Percentiles rank a stretch among this genome's conserved stretches.
Conservation (phyloP, 768 basidiomycete species). For the Mycena leptocephala region DNA sequence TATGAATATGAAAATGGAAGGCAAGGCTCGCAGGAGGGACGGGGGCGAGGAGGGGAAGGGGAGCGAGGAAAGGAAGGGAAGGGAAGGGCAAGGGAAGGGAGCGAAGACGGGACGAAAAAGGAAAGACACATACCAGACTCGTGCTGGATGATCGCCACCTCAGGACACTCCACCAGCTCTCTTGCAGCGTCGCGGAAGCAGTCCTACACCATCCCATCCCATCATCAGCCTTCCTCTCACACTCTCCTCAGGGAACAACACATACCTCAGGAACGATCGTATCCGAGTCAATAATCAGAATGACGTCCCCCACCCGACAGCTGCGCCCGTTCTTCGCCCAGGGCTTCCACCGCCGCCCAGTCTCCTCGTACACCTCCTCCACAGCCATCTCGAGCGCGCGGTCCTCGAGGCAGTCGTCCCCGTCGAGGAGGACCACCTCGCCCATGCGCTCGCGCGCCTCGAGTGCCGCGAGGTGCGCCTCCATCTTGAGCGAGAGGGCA, state of each 20-base stretch:
- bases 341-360: conserved; percentile 73
- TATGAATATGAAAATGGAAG: no score
- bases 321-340: conserved; percentile 87
- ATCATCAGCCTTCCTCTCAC: background rate
- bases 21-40: conserved; percentile 14
- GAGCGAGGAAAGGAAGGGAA: background rate
- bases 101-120: no score
- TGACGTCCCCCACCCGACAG: conserved; percentile 84
- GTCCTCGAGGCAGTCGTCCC: conserved; percentile 81
- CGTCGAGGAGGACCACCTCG: no score
- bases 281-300: conserved; percentile 89
- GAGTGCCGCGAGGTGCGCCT: conserved; percentile 65
- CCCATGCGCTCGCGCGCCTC: conserved; percentile 60
- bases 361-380: conserved; percentile 79
- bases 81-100: background rate
- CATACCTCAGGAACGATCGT: conserved; percentile 82
- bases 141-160: conserved; percentile 93
- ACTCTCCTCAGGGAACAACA: background rate
- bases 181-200: conserved; percentile 93
- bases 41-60: background rate
- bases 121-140: conserved; percentile 76
- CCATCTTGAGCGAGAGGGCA: conserved; percentile 76
- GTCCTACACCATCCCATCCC: conserved; percentile 63
- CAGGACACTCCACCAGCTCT: conserved; percentile 86
- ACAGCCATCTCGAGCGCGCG: conserved; percentile 81